Conservation (phyloP, 2,329 filamentous ascomycete genomes). For the Colletotrichum lentis region DNA sequence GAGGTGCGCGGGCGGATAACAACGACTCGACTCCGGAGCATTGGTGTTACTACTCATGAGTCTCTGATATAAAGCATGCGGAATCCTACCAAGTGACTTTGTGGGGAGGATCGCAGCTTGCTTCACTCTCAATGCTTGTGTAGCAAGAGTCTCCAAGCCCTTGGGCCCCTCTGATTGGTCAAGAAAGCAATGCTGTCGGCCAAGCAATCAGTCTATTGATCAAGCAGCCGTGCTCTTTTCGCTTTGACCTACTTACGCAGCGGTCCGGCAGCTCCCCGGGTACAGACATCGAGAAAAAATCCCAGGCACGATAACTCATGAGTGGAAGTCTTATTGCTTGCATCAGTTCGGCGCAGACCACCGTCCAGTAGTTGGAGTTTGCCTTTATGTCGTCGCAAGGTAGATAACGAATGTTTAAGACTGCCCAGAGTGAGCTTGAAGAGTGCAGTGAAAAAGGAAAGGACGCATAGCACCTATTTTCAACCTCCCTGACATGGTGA, state of each 20-base stretch:
- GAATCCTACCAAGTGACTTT: not conserved
- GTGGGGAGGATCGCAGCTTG: not conserved
- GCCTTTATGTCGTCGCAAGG: not conserved
- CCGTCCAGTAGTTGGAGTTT: not conserved
- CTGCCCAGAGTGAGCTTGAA: not conserved
- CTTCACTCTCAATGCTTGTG: constrained; percentile 2
- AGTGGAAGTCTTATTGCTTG: not conserved
- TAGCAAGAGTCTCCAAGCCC: not conserved
- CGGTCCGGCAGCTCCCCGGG: not conserved
- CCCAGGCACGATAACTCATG: not conserved
- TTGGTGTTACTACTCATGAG: not conserved
- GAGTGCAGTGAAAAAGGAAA: not conserved
- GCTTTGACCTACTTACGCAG: not conserved
- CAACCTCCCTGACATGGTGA: not conserved
- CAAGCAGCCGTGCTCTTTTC: not conserved
- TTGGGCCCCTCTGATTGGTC: not conserved
- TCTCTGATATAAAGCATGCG: not conserved
- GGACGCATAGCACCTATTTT: not conserved
- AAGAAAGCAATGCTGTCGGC: not conserved
- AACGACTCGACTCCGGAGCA: not conserved
- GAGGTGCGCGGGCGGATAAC: not conserved
- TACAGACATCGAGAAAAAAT: not conserved
- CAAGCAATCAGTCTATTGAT: not conserved
- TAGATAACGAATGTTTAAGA: not conserved
- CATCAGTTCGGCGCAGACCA: not conserved